phyloP scores from a whole-genome alignment of 257 asterid genomes.

The Anisodus acutangulus region DNA sequence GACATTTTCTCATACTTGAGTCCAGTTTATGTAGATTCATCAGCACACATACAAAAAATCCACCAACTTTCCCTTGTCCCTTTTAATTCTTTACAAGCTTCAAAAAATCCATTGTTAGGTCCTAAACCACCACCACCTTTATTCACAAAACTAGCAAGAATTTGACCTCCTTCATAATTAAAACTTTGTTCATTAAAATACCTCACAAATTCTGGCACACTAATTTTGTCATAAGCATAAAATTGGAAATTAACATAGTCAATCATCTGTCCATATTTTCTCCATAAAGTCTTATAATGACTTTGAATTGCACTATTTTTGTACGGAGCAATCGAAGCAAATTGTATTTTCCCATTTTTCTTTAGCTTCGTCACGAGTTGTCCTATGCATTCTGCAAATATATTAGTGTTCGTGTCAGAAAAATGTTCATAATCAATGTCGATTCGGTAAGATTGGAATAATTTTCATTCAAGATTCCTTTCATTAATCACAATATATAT shows the following conservation, averaged over 20 bases:
- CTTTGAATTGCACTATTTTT: constrained; percentile 19
- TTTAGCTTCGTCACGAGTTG: constrained; percentile 24
- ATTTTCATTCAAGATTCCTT: no score
- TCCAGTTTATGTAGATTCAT: constrained; percentile 30
- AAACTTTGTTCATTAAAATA: constrained; percentile 23
- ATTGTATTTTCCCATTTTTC: constrained; percentile 26
- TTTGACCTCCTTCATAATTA: constrained; percentile 28
- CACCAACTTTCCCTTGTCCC: constrained; percentile 26
- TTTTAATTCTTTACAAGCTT: constrained; percentile 26
- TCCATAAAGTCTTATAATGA: constrained; percentile 28
- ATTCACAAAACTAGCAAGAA: constrained; percentile 30
- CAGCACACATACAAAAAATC: constrained; percentile 36
- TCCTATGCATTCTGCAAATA: constrained; percentile 32
- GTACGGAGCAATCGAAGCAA: constrained; percentile 37
- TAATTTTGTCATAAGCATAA: constrained; percentile 30
- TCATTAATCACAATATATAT: no score
- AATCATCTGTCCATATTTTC: constrained; percentile 25
- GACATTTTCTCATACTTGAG: constrained; percentile 31
- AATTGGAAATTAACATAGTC: constrained; percentile 39
- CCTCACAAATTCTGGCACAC: neutral
- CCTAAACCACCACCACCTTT: constrained; percentile 31
- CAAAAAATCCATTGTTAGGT: constrained; percentile 32
- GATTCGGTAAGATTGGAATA: no score
- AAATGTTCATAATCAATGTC: no score
- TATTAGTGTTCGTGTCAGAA: neutral